These are phyloP conservation scores for Leucogyrophana mollusca DNA, from an alignment of 768 basidiomycete species.

Conservation along the genomic window DNA sequence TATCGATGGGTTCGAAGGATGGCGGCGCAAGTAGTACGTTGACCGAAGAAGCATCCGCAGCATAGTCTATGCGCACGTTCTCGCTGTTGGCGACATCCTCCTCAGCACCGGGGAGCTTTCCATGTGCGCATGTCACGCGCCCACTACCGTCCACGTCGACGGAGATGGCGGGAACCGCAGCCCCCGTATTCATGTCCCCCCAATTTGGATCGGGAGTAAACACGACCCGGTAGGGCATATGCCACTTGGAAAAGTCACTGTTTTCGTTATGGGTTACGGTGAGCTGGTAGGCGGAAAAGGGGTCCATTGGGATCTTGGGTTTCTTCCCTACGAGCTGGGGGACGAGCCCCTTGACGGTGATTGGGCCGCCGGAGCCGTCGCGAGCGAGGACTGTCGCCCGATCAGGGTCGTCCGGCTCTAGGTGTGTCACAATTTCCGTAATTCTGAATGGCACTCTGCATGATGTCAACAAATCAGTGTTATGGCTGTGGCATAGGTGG, in stretches of 20 bases:
- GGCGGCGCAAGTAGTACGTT: neutral
- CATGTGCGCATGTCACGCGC: neutral
- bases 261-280: neutral
- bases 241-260: neutral
- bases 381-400: neutral
- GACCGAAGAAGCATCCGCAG: neutral
- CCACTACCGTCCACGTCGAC: conserved; percentile 2
- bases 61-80: neutral
- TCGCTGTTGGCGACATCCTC: neutral
- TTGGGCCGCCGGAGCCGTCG: neutral
- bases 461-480: neutral
- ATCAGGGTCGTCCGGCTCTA: neutral
- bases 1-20: neutral
- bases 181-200: neutral
- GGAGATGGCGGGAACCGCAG: neutral
- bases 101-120: neutral
- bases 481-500: neutral
- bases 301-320: neutral
- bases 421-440: neutral
- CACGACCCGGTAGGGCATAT: conserved; percentile 4
- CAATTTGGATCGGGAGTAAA: conserved; percentile 3
- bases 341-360: conserved; percentile 1
- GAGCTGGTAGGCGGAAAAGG: neutral
- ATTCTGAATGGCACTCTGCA: conserved; percentile 4
- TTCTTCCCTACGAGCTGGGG: neutral